Evolutionary conservation across 768 basidiomycete genomes (phyloP).

Genomic region (Boletus sp.): DNA sequence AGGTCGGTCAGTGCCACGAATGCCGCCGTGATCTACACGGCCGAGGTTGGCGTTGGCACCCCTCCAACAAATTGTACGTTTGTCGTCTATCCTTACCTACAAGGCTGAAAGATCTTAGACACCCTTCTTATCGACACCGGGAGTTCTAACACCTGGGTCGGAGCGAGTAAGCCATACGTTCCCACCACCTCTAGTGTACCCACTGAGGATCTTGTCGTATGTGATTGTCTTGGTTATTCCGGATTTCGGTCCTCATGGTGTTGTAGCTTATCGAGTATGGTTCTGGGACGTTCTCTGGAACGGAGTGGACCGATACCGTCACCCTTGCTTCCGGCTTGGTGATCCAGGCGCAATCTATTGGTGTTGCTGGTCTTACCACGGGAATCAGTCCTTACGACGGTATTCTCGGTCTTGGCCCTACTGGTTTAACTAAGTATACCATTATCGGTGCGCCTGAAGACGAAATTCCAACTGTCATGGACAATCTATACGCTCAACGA

Average conservation of each 20-base stretch:
- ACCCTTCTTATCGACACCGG: conserved; percentile 32
- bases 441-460: conserved; percentile 3
- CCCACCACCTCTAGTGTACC: conserved; percentile 15
- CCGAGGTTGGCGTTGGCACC: conserved; percentile 26
- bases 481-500: conserved; percentile 32
- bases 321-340: conserved; percentile 2
- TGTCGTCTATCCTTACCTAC: neutral
- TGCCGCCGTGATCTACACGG: conserved; percentile 26
- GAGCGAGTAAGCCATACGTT: conserved; percentile 20
- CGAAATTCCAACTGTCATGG: conserved; percentile 32
- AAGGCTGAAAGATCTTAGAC: conserved; percentile 12
- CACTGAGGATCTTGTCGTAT: conserved; percentile 23
- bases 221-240: neutral
- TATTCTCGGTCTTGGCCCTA: conserved; percentile 38
- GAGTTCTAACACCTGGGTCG: conserved; percentile 34
- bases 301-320: conserved; percentile 16
- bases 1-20: conserved; percentile 18
- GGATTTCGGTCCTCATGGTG: neutral
- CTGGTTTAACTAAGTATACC: conserved; percentile 30
- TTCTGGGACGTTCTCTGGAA: conserved; percentile 1
- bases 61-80: conserved; percentile 28
- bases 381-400: conserved; percentile 39
- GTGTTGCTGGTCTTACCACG: conserved; percentile 27
- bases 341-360: conserved; percentile 31
- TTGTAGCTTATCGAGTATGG: neutral